Base-by-base conservation (phyloP, 495 filamentous ascomycete genomes). In the Talaromyces liani region DNA sequence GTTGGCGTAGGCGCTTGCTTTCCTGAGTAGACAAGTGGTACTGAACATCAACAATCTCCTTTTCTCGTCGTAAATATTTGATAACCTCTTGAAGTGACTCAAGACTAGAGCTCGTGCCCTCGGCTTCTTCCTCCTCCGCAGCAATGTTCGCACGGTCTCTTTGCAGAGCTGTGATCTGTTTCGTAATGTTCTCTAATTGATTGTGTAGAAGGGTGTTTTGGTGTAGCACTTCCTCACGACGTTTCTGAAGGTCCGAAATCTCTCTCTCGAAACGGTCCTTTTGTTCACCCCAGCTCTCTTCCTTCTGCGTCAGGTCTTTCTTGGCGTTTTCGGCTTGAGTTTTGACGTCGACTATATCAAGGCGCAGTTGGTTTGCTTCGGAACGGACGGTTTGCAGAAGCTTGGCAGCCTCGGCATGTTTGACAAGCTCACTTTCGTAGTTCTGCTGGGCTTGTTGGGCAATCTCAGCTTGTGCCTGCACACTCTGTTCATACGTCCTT, bases 1-100 rank as follows among this genome's bases (percentile, higher is more conserved):
- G 91, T 62, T 97, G 92, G 65, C 92, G 88, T 4, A 97, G 75
- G 29, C 95, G 84, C 72, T 92, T 95, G 60, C 84, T 80, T 70
- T 97, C 94, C 69, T 96, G 90, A 0, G 87, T 77, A 56, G 91
- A 91, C 34, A 97, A 82, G 65, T 97, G 91, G 64, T 91, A 91
- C 69, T 98, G 93, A 6, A 97, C 91, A 63, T 98, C 93, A 3
- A 97, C 86, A 67, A 99, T 98, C 68, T 98, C 93, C 77, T 97
- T 98, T 77, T 98, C 95, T 53, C 90, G 86, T n/a, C 95, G 87
- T 60, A 98, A 78, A 74, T 91, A 98, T 58, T 84, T 87, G 74
- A 95, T 92, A 45, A 98, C 82, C 68, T 97, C 92, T 62, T 93
- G 88, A 27, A 97, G 83, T 64, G 89, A 88, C 63, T 91, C 89